Evolutionary conservation across 805 yeast genomes (phyloP).

Genomic region (Yamadazyma phyllophila): DNA sequence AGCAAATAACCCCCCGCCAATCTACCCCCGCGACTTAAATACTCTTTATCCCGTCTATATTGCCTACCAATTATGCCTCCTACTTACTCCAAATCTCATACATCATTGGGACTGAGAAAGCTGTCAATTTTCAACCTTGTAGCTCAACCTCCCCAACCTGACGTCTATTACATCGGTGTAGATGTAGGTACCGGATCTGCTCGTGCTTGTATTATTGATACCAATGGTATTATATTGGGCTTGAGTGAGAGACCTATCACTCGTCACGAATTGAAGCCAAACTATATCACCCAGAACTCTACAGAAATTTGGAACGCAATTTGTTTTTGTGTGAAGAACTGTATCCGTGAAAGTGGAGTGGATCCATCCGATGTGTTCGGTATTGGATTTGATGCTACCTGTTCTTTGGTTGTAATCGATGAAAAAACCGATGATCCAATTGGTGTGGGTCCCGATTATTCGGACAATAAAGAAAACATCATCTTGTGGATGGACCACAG

Average conservation of each 20-base stretch:
- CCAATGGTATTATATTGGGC: conserved; percentile 75
- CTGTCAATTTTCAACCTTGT: conserved; percentile 37
- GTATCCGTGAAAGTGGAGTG: conserved; percentile 71
- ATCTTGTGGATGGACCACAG: conserved; percentile 99
- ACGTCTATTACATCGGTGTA: conserved; percentile 68
- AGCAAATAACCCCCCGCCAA: too few relatives aligned
- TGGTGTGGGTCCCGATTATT: conserved; percentile 90
- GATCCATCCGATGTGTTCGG: conserved; percentile 71
- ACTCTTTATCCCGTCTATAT: background rate
- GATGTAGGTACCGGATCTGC: conserved; percentile 99
- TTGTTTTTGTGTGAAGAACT: conserved; percentile 75
- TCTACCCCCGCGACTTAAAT: background rate
- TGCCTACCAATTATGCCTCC: conserved; percentile 7
- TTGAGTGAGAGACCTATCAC: conserved; percentile 77
- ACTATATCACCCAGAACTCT: conserved; percentile 80
- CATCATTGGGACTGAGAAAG: conserved; percentile 38
- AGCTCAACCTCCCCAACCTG: conserved; percentile 42
- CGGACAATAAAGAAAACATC: conserved; percentile 71
- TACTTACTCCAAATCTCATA: conserved; percentile 30
- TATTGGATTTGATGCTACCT: conserved; percentile 95
- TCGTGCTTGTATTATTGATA: conserved; percentile 87
- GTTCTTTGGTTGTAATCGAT: conserved; percentile 82
- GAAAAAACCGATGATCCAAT: conserved; percentile 66
- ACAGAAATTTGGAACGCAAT: conserved; percentile 90
- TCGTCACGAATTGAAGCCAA: conserved; percentile 70